A percentile compares a stretch with the other conserved stretches of the same genome.
Evolutionary conservation across 139 green algal species (phyloP).

Genomic region (Ettlia oleoabundans): DNA sequence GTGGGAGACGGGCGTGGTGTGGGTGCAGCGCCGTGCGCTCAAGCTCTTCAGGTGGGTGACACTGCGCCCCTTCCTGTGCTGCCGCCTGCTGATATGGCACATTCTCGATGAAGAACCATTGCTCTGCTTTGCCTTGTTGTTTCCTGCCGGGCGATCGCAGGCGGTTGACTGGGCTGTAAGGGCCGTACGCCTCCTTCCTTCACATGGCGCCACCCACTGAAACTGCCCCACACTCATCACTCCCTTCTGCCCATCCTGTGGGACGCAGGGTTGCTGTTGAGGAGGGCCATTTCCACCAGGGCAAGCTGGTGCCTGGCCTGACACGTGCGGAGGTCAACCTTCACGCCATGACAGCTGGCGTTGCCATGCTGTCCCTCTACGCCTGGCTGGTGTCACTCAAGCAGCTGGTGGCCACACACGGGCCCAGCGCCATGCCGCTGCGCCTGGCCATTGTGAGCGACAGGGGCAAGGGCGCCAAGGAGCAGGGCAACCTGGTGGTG

Average conservation of each 20-base stretch:
- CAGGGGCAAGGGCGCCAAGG: constrained; percentile 59
- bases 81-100: too few species aligned
- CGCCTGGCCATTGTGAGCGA: constrained; percentile 53
- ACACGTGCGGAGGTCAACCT: constrained; percentile 74
- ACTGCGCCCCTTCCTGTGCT: too few species aligned
- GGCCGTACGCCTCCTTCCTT: too few species aligned
- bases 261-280: constrained; percentile 47
- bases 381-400: constrained; percentile 74
- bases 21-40: constrained; percentile 69
- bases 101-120: too few species aligned
- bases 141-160: too few species aligned
- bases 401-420: constrained; percentile 38
- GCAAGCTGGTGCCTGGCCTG: constrained; percentile 43
- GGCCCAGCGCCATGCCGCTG: constrained; percentile 21
- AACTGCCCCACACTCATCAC: too few species aligned
- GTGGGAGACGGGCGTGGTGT: constrained; percentile 84
- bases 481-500: constrained; percentile 90
- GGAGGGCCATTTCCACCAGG: constrained; percentile 69
- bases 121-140: too few species aligned
- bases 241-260: too few species aligned
- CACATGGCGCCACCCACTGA: too few species aligned
- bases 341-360: constrained; percentile 84
- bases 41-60: constrained; percentile 39
- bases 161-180: too few species aligned
- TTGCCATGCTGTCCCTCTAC: constrained; percentile 85